Evolutionary conservation across 208 protist species (phyloP).

Genomic region (Acanthamoeba comandoni): DNA sequence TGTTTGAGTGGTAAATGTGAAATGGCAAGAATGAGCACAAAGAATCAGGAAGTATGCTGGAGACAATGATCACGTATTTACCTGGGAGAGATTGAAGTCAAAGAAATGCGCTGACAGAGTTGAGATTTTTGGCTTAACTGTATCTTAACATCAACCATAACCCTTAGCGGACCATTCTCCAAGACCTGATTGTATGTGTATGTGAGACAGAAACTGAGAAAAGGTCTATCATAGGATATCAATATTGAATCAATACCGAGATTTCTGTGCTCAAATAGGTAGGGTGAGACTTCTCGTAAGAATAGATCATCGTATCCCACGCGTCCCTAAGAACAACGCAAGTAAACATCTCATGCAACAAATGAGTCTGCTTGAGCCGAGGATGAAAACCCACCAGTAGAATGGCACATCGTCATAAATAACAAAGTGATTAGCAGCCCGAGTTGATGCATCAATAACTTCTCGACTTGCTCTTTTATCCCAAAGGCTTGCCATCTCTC

Average conservation of each 20-base stretch:
- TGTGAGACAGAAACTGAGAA: no score
- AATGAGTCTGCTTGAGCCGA: no score
- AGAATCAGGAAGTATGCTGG: neutral
- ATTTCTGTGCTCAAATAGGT: slow-evolving; percentile 25
- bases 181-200: slow-evolving; percentile 39
- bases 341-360: no score
- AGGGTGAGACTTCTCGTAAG: neutral
- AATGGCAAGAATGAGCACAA: neutral
- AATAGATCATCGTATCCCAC: slow-evolving; percentile 84
- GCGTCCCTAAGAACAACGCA: slow-evolving; percentile 73
- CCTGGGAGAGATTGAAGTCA: neutral
- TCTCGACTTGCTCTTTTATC: no score
- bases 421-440: slow-evolving; percentile 83
- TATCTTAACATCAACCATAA: slow-evolving; percentile 43
- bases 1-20: neutral
- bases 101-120: neutral
- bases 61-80: slow-evolving; percentile 33
- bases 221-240: no score
- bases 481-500: no score
- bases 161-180: slow-evolving; percentile 76
- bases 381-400: slow-evolving; percentile 83
- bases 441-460: no score
- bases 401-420: slow-evolving; percentile 84
- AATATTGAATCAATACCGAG: slow-evolving; percentile 16
- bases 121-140: neutral